Evolutionary conservation across 2,329 filamentous ascomycete species (phyloP), one percentile per base, ranked within the genome.

Genomic region (Pleurostoma richardsiae): DNA sequence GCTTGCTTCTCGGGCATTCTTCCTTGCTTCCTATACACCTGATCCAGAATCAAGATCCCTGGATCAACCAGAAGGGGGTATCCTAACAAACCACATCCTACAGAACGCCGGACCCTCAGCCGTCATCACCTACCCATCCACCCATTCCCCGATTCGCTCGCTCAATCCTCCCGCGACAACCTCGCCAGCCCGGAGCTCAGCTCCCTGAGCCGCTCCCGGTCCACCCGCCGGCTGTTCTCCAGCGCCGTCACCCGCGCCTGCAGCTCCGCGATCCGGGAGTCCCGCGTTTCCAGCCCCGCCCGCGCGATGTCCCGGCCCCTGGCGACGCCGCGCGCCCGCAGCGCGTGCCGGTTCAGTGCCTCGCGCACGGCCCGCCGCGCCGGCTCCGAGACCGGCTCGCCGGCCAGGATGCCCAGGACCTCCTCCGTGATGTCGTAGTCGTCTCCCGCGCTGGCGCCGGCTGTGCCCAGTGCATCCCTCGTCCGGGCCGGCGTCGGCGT

Each of bases 251-350:
- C 54, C 30, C 59, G 56, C 38, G 58, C 59, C 56, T 71, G 64
- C 45, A 76, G 49, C 44, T 54, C 51, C 4, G 62, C 62, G 39
- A 68, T 64, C 43, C 57, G 61, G n/a, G 57, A 57, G 30, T 92
- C 84, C 52, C 83, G 83, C 4, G 74, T 72, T 58, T 80, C 82
- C 31, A 88, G 58, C 4, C 76, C 77, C 6, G 77, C 62, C n/a
- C 87, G 69, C 4, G 79, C 75, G 5, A 85, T 77, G 49, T 92
- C 86, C 3, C 86, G 71, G 1, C 85, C 85, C 51, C 76, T 76
- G 38, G 73, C 71, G 26, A 87, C 71, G 0, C 86, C 87, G 55
- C 77, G 79, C 0, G 75, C 72, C 44, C 73, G 75, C 44, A 82
- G 65, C 11, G 79, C 76, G 52, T 87, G 74, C 40, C 67, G 76